These are phyloP conservation scores for Acacia concinna DNA, from an alignment of 331 rosid species.

Conservation along the genomic window DNA sequence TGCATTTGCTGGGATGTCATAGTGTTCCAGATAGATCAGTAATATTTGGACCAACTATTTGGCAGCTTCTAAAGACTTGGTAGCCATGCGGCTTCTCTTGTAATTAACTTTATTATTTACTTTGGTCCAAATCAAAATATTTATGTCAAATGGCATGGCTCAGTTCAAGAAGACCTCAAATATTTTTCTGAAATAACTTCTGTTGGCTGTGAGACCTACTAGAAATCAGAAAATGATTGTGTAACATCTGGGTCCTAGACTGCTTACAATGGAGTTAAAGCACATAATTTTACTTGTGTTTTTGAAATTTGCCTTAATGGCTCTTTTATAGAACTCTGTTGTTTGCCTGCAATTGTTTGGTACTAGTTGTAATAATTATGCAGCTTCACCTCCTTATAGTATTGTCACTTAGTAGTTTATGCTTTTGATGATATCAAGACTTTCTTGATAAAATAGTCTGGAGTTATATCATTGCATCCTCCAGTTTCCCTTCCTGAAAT, in stretches of 20 bases:
- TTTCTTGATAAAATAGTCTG: neutral
- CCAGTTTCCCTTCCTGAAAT: neutral
- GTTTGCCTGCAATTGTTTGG: conserved; percentile 17
- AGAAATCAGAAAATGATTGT: conserved; percentile 3
- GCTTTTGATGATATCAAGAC: neutral
- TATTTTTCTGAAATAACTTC: conserved; percentile 14
- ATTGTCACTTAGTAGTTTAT: neutral
- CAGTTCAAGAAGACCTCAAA: neutral
- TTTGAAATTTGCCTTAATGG: conserved; percentile 7
- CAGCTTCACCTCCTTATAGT: neutral
- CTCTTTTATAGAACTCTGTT: conserved; percentile 15
- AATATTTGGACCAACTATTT: neutral
- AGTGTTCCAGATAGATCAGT: neutral
- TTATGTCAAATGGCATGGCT: neutral
- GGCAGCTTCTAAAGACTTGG: neutral
- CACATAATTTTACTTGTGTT: neutral
- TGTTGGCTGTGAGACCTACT: neutral
- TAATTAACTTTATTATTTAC: neutral
- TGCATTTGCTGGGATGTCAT: neutral
- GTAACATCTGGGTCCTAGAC: conserved; percentile 3
- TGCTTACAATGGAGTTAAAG: conserved; percentile 12
- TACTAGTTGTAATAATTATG: neutral
- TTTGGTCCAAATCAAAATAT: neutral
- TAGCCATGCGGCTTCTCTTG: neutral
- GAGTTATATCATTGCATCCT: neutral